Percentiles rank a stretch among this genome's conserved stretches.
phyloP scores from a whole-genome alignment of 2,329 filamentous ascomycete genomes.

The Pyricularia sp. region DNA sequence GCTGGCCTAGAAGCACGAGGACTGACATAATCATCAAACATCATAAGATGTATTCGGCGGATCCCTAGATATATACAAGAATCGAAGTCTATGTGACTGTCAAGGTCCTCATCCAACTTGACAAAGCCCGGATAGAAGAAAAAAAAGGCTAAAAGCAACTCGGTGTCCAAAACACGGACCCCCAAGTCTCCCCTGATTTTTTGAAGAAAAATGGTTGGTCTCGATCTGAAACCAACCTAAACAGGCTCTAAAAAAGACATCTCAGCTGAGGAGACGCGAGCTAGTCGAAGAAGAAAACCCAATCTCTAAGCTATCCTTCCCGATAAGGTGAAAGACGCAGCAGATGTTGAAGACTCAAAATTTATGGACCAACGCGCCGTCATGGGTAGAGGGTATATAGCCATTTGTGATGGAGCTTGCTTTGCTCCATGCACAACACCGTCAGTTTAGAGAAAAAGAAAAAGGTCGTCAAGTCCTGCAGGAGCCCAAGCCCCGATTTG shows the following conservation, averaged over 20 bases:
- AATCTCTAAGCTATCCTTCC: neutral
- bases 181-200: neutral
- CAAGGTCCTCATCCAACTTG: neutral
- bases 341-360: neutral
- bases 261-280: neutral
- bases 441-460: neutral
- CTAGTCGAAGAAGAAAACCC: neutral
- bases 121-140: neutral
- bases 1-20: neutral
- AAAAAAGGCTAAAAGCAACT: neutral
- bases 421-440: neutral
- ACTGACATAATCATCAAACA: neutral
- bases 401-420: neutral
- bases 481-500: neutral
- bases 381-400: neutral
- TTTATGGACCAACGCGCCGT: neutral
- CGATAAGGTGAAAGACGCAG: neutral
- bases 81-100: slow-evolving; percentile 4
- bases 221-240: neutral
- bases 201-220: neutral
- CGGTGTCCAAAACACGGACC: neutral
- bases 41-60: neutral
- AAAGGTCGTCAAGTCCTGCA: neutral
- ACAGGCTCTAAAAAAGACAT: neutral
- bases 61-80: slow-evolving; percentile 7